These are phyloP conservation scores for Rosa hybrid DNA, from an alignment of 331 rosid genomes.

Conservation along the genomic window DNA sequence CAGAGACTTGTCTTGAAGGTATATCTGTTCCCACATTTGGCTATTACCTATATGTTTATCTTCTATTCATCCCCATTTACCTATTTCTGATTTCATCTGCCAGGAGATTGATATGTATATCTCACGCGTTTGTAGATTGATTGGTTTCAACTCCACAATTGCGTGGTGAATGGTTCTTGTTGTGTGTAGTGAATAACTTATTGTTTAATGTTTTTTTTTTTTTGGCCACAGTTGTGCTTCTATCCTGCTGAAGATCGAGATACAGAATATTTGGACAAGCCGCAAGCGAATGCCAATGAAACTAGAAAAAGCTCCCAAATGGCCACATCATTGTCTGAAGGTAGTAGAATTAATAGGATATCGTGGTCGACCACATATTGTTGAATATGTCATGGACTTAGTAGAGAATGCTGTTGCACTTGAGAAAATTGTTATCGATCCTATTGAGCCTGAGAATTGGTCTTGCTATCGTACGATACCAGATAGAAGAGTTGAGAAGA, in stretches of 20 bases:
- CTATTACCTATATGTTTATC: no score
- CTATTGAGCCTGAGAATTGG: background rate
- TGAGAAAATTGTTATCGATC: background rate
- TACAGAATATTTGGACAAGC: no score
- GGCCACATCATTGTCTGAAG: background rate
- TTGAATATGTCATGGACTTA: background rate
- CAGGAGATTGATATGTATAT: background rate
- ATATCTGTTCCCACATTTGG: no score
- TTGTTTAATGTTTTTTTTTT: no score
- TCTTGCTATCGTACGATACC: background rate
- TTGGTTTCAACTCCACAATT: background rate
- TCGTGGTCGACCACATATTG: background rate
- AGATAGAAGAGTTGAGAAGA: background rate
- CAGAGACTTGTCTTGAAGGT: no score
- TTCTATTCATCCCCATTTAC: no score
- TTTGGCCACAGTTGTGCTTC: no score
- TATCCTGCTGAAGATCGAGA: no score
- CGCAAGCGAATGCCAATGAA: background rate
- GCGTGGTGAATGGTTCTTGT: background rate
- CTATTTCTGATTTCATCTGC: background rate
- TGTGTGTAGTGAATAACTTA: background rate
- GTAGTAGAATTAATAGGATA: background rate
- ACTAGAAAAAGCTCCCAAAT: background rate
- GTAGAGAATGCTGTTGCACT: background rate
- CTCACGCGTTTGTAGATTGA: background rate